Base-by-base conservation (phyloP, 495 filamentous ascomycete genomes). In the Penicillium daleae region DNA sequence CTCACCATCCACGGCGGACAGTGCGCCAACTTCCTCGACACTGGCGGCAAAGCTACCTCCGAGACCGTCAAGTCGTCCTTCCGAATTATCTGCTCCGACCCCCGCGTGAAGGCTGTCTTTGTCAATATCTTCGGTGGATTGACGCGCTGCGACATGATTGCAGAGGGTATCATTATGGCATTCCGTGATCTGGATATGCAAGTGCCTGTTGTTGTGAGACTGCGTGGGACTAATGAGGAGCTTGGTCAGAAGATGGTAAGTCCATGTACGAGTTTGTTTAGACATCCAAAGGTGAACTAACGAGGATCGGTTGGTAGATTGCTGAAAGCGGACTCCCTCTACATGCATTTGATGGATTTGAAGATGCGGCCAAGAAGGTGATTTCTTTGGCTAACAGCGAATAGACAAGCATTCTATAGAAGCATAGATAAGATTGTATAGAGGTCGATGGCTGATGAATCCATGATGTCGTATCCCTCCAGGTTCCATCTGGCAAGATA, bases 61-160 rank as follows among this genome's bases (percentile, higher is more conserved):
- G 87, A 89, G 66, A 96, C 92, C 0, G 90, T 97, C 40, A 89
- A 90, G 74, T 80, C 86, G 50, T 88, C 86, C 22, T 94, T 97
- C 65, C 80, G 85, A 52, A 77, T 91, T 9, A 86, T 97, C 19
- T 76, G 92, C 62, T 81, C 78, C 29, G 92, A 96, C 67, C 66
- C 79, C 13, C 78, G 92, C 10, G 91, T 96, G 7, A 87, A 86
- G 59, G 80, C 82, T 2, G 83, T 96, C 51, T 90, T 96, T 74
- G 91, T 97, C 35, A 97, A 97, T 67, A 94, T 96, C 63, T 97
- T 97, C 70, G 93, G 92, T 4, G 93, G 92, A 0, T 68, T 97
- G 76, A 96, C 91, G 7, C 77, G 87, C 75, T 83, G 92, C 26
- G 92, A 93, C 66, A 95, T 96, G 91, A 96, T 97, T 71, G 93